Conservation (phyloP, 1,139 yeast genomes). For the Oligophagozyma castellii region DNA sequence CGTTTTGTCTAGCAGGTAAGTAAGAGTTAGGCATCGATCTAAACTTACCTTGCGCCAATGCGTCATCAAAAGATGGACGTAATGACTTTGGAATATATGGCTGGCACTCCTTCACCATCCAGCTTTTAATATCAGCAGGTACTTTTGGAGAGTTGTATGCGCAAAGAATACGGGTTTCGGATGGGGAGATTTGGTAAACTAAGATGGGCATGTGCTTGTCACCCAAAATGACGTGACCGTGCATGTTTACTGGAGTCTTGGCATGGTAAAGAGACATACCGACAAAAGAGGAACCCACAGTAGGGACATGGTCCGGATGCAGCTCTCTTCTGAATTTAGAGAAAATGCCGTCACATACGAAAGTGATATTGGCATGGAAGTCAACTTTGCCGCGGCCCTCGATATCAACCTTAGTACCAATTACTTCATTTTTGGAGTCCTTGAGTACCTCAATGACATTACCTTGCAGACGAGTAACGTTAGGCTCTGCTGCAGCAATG, state of each 20-base stretch:
- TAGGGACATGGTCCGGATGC: constrained; percentile 42
- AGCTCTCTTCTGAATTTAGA: constrained; percentile 80
- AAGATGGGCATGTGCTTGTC: constrained; percentile 69
- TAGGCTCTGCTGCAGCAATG: constrained; percentile 54
- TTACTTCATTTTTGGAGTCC: constrained; percentile 39
- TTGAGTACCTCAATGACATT: constrained; percentile 55
- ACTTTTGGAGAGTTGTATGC: constrained; percentile 65
- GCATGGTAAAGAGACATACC: constrained; percentile 71
- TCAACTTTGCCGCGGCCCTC: constrained; percentile 26
- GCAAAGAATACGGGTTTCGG: constrained; percentile 78
- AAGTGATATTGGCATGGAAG: constrained; percentile 49
- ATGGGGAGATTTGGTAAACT: constrained; percentile 72
- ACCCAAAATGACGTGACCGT: constrained; percentile 88
- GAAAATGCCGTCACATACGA: constrained; percentile 88
- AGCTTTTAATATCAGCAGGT: constrained; percentile 56
- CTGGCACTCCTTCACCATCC: constrained; percentile 46
- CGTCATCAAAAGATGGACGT: constrained; percentile 50
- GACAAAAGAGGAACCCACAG: constrained; percentile 70
- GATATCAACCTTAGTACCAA: constrained; percentile 48
- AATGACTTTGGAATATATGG: constrained; percentile 55
- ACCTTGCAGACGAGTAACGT: constrained; percentile 69
- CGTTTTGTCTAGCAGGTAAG: constrained; percentile 57
- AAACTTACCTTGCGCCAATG: constrained; percentile 39
- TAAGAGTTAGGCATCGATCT: constrained; percentile 92
- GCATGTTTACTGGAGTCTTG: constrained; percentile 51